Evolutionary conservation across 441 rosid species (phyloP), one percentile per base, ranked within the genome.

Genomic region (Manihot esculenta): DNA sequence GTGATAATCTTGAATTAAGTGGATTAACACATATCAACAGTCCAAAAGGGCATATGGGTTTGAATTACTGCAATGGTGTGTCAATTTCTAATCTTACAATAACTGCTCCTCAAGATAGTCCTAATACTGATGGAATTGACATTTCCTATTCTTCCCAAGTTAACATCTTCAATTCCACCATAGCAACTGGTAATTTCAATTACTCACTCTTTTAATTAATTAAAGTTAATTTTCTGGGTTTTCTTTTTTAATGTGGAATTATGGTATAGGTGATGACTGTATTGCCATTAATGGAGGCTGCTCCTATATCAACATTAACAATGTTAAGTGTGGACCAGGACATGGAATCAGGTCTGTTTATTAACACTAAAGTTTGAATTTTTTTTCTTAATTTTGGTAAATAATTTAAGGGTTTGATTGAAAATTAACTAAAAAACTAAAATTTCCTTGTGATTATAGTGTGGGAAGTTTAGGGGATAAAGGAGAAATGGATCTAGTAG

Each of bases 81-180:
- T 41, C 67, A 2, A 17, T 86, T 61, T 74, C 76, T 12, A 51
- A 74, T 11, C 15, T 84, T 13, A 63, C 21, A 0, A 63, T 87
- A 10, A 42, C 24, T 13, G 83, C 88, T 10, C 88, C 90, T 0
- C 71, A 35, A 10, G 49, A 76, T n/a, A 84, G 87, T 62, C 84
- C 84, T 2, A 87, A 87, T 66, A 85, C 88, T 2, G 87, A 83
- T 70, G 91, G 87, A 10, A 77, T 85, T 56, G 78, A 77, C 58
- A 66, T 85, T 13, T 3, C 78, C 0, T 0, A 0, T 11, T 74
- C 85, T 0, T 72, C 33, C 42, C 23, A 78, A 12, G 42, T 87
- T 18, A 12, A 64, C 9, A 67, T 83, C 6, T 35, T 1, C 0
- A 27, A 80, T 57, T 70, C 79, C 6, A 3, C 8, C 21, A 87